Evolutionary conservation across 768 basidiomycete genomes (phyloP).

Genomic region (Russula virescens): DNA sequence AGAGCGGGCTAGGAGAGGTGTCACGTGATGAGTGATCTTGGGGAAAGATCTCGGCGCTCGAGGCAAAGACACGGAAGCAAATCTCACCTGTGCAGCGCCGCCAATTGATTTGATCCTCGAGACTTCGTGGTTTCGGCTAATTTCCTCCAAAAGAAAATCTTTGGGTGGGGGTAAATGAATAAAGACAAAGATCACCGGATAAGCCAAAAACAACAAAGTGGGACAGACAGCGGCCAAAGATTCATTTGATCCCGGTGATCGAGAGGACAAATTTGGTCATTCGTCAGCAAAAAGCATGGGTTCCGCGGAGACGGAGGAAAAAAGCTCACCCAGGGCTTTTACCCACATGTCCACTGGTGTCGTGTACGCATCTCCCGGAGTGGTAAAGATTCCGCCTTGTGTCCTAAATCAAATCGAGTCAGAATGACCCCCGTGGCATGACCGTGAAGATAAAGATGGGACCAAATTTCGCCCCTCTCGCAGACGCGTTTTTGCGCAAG

Average conservation of each 20-base stretch:
- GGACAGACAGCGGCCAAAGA: not conserved
- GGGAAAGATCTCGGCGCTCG: constrained; percentile 1
- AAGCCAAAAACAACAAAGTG: not conserved
- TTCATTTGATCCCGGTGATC: constrained; percentile 20
- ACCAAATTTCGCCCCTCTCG: not conserved
- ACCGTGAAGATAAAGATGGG: not conserved
- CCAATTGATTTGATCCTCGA: constrained; percentile 68
- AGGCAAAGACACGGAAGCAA: constrained; percentile 8
- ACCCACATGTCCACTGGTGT: constrained; percentile 92
- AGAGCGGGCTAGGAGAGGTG: constrained; percentile 48
- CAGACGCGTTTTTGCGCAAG: not conserved
- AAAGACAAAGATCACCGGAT: constrained; percentile 1
- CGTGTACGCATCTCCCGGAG: constrained; percentile 79
- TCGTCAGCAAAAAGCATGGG: constrained; percentile 34
- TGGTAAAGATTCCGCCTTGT: constrained; percentile 81
- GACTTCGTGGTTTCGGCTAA: constrained; percentile 64
- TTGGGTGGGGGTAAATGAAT: constrained; percentile 2
- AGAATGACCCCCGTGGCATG: constrained; percentile 1
- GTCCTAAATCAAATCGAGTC: constrained; percentile 45
- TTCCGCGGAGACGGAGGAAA: constrained; percentile 23
- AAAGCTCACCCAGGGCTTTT: constrained; percentile 67
- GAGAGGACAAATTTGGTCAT: constrained; percentile 51
- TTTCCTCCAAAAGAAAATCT: constrained; percentile 75
- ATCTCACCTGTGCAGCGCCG: constrained; percentile 62
- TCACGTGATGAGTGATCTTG: constrained; percentile 16